Base-by-base conservation (phyloP, 2,329 filamentous ascomycete species). In the Chrysoporthe deuterocubensis region DNA sequence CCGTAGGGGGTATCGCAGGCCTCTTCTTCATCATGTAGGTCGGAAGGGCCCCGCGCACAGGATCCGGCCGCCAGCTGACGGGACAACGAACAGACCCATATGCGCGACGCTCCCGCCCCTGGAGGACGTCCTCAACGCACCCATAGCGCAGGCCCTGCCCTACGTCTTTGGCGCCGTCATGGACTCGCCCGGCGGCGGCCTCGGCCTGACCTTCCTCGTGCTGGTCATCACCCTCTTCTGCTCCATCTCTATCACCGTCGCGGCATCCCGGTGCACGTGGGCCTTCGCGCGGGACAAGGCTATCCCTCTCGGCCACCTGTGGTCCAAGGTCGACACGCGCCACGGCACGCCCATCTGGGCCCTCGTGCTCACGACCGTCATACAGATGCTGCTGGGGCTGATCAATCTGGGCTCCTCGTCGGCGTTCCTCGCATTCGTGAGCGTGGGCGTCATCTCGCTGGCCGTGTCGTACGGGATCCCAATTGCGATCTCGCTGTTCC, bases 181-280 rank as follows among this genome's bases (percentile, higher is more conserved):
- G 70, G 86, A 85, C 18, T 82, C 81, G 11, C 75, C 81, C 1
- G 84, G 79, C 11, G 85, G 83, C 34, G 83, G 84, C 8, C 81
- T 88, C 18, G 83, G 77, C 13, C 77, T 88, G 6, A 81, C 82
- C 21, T 73, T 86, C 1, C 84, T 87, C 1, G 79, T 89, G 43
- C 80, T 88, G 59, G 79, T 88, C 46, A 83, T 89, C 65, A 86
- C 84, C 21, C 74, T 89, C 57, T 83, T 88, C 74, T 88, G 86
- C 74, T 86, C 85, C 62, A 87, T 90, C 54, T 88, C 87, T 32
- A 90, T 90, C 75, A 90, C 89, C 3, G 89, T 90, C 13, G 87
- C 89, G 4, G 84, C 89, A 0, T 90, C 88, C 48, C 85, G 89
- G 48, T 90, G 88, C 75, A 90, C 87, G 1, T 87, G 89, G 80